These are phyloP conservation scores for Salvia sclarea DNA, from an alignment of 305 asterid species.

Conservation along the genomic window DNA sequence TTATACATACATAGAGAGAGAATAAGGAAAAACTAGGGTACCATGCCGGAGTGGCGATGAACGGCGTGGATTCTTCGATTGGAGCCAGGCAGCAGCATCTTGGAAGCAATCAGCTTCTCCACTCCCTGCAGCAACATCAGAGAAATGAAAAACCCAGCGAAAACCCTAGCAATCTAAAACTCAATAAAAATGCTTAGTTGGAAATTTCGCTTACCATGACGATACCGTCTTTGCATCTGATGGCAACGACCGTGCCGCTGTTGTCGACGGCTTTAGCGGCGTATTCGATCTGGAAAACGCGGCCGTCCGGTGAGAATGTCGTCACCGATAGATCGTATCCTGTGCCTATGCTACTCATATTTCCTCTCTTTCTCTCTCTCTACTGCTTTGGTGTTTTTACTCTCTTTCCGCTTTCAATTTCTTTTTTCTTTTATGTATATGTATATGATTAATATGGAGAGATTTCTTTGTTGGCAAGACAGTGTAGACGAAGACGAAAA, in stretches of 20 bases:
- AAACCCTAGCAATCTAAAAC: conserved; percentile 23
- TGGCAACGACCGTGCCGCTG: conserved; percentile 92
- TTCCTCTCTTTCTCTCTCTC: conserved; percentile 1
- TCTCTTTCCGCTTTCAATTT: neutral
- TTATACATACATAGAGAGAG: neutral
- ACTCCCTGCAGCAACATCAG: conserved; percentile 59
- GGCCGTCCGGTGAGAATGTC: conserved; percentile 96
- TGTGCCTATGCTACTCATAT: conserved; percentile 43
- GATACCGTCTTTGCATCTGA: conserved; percentile 95
- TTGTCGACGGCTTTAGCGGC: conserved; percentile 98
- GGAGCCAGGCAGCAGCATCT: conserved; percentile 94
- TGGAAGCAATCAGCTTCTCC: conserved; percentile 93
- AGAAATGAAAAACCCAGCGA: neutral
- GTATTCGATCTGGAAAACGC: conserved; percentile 98
- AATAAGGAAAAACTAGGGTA: conserved; percentile 6
- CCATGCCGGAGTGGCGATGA: conserved; percentile 94
- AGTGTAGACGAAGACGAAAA: conserved; percentile 19
- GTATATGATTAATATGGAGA: neutral
- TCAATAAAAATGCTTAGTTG: neutral
- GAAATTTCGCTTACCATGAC: conserved; percentile 57
- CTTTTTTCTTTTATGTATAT: neutral
- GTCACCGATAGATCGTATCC: conserved; percentile 98
- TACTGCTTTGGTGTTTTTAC: neutral
- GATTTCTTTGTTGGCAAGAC: conserved; percentile 36
- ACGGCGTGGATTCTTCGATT: conserved; percentile 91